phyloP scores from a whole-genome alignment of 192 early-diverging fungal genomes.

The Gigaspora rosea region DNA sequence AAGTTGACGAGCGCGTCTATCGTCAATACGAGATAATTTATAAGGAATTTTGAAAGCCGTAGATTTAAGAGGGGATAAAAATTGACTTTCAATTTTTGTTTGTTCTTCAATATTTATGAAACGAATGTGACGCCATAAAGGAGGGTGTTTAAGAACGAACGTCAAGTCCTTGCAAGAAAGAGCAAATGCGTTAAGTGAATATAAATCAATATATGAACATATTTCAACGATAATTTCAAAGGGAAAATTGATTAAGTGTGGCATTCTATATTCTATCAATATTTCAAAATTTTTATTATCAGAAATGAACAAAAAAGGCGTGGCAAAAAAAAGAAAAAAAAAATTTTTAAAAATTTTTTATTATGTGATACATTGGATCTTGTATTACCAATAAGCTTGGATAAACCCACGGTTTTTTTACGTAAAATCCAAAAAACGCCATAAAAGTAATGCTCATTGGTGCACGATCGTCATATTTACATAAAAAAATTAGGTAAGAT shows the following conservation, averaged over 20 bases:
- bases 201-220: slow-evolving; percentile 4
- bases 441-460: too few relatives aligned
- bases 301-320: too few relatives aligned
- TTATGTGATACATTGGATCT: too few relatives aligned
- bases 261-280: background rate
- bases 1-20: background rate
- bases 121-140: slow-evolving; percentile 6
- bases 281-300: background rate
- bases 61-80: background rate
- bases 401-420: too few relatives aligned
- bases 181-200: background rate
- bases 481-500: too few relatives aligned
- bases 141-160: background rate
- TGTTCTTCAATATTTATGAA: slow-evolving; percentile 1
- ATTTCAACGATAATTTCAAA: slow-evolving; percentile 13
- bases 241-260: background rate
- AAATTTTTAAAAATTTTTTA: too few relatives aligned
- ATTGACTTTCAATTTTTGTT: background rate
- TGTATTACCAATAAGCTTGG: too few relatives aligned
- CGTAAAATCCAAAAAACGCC: too few relatives aligned
- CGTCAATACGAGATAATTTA: background rate
- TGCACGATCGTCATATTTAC: too few relatives aligned
- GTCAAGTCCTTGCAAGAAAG: background rate
- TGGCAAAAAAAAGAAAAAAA: too few relatives aligned
- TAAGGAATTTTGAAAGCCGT: background rate